Evolutionary conservation across 495 filamentous ascomycete genomes (phyloP).

Genomic region (Lichenothelia convexa): DNA sequence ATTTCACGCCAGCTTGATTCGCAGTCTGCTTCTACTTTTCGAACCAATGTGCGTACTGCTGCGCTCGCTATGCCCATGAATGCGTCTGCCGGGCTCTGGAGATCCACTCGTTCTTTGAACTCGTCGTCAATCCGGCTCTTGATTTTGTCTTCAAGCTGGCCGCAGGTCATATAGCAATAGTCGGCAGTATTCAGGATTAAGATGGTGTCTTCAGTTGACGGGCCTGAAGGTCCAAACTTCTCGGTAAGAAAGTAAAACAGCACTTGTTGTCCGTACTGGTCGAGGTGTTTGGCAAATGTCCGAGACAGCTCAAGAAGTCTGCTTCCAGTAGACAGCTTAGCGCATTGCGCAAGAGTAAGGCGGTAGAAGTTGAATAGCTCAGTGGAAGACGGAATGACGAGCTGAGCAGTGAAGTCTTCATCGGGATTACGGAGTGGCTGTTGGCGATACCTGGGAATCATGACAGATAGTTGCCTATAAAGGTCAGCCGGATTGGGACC

Average conservation of each 20-base stretch:
- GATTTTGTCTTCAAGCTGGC: conserved; percentile 86
- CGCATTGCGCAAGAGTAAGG: conserved; percentile 75
- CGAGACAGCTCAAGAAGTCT: conserved; percentile 71
- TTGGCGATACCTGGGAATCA: conserved; percentile 78
- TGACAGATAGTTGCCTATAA: conserved; percentile 47
- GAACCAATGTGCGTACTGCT: conserved; percentile 65
- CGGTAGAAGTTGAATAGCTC: conserved; percentile 97
- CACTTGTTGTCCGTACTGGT: conserved; percentile 89
- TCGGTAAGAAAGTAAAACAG: conserved; percentile 61
- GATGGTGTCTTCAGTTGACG: conserved; percentile 58
- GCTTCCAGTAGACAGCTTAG: conserved; percentile 79
- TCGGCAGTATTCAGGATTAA: conserved; percentile 90
- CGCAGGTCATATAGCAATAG: conserved; percentile 87
- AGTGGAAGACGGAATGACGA: conserved; percentile 83
- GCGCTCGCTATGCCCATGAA: conserved; percentile 92
- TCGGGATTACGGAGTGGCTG: conserved; percentile 66
- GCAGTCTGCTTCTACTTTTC: conserved; percentile 60
- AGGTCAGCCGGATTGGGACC: conserved; percentile 4
- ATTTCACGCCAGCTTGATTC: conserved; percentile 91
- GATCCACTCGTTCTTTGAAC: conserved; percentile 54
- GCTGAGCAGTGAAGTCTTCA: conserved; percentile 79
- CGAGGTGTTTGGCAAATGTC: conserved; percentile 80
- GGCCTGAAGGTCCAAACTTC: conserved; percentile 24
- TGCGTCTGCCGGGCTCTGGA: conserved; percentile 81
- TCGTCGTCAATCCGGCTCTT: conserved; percentile 70